A percentile compares a stretch with the other conserved stretches of the same genome.
phyloP scores from a whole-genome alignment of 2,329 filamentous ascomycete genomes.

The Alternaria sp. region DNA sequence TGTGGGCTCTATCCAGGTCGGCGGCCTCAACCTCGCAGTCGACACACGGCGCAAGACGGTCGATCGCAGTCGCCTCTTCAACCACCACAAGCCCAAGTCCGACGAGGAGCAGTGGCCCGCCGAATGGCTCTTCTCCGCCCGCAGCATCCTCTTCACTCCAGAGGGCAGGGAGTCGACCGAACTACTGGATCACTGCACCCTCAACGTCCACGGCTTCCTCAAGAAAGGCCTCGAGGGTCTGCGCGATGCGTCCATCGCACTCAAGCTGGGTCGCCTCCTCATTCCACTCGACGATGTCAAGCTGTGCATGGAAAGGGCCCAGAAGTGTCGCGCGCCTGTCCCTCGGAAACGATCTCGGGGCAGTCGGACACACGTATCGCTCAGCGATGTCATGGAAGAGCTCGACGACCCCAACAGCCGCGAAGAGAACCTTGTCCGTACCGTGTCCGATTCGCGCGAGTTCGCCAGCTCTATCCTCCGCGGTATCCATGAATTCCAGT shows the following conservation, averaged over 20 bases:
- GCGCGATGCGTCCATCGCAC: conserved; percentile 83
- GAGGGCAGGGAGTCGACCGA: conserved; percentile 85
- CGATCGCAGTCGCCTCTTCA: conserved; percentile 86
- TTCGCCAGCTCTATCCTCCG: conserved; percentile 88
- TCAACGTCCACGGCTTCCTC: conserved; percentile 91
- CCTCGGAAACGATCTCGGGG: conserved; percentile 25
- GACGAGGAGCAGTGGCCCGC: conserved; percentile 74
- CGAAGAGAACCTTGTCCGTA: conserved; percentile 74
- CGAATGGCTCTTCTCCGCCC: conserved; percentile 89
- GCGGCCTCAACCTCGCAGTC: conserved; percentile 82
- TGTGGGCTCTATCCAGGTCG: conserved; percentile 84
- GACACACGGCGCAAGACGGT: conserved; percentile 92
- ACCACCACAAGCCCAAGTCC: conserved; percentile 60
- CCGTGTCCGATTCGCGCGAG: conserved; percentile 89
- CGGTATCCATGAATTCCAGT: conserved; percentile 95
- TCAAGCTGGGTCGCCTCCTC: conserved; percentile 90
- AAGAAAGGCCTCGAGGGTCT: conserved; percentile 86
- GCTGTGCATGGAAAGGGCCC: conserved; percentile 65
- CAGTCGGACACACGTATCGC: conserved; percentile 63
- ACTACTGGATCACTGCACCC: conserved; percentile 81
- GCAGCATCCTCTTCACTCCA: conserved; percentile 87
- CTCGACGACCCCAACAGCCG: conserved; percentile 70
- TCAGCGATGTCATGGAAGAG: conserved; percentile 78
- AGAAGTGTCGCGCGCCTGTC: conserved; percentile 47
- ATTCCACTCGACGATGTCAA: conserved; percentile 87